Evolutionary conservation across 305 asterid species (phyloP), one percentile per base, ranked within the genome.

Genomic region (Coffea humblotiana): DNA sequence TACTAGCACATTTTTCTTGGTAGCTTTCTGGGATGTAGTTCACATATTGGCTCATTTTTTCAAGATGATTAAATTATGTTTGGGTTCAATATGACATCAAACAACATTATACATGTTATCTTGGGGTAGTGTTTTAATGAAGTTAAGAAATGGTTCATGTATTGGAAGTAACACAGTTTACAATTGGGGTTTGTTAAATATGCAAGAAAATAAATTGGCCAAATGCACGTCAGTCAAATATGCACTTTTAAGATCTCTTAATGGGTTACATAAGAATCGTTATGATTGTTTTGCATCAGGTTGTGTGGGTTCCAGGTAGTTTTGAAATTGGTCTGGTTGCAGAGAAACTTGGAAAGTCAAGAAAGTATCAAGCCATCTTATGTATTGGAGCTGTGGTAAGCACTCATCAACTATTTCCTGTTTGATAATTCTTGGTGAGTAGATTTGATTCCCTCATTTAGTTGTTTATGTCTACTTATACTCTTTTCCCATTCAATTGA

Each of bases 301-400:
- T 93, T 85, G 90, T 90, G 16, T 91, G 96, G 96, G 97, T 93
- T 80, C 95, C 97, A 52, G 97, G 97, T 78, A 82, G 92, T 83
- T 93, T 89, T 83, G 97, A 93, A 82, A 90, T 93, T 48, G 93
- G 95, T 40, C 58, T 93, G 58, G 91, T 88, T 63, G 95, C 95
- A 1, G 90, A 88, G 86, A 90, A 86, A 82, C 94, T 93, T 76
- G 97, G 93, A 77, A 90, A 89, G 82, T 90, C 93, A 13, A 58
- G 73, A 73, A 91, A 93, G 74, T 93, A 91, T 71, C 92, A 93
- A 48, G 91, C 94, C 47, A 79, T 93, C 40, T 71, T 93, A 88
- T 93, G 97, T 72, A 91, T 93, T 64, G 97, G 97, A 71, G 97
- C 97, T 72, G 97, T 93, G 92, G 97, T 93, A 80, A 75, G 88